Evolutionary conservation across 2,329 filamentous ascomycete species (phyloP).

Genomic region (Fragosphaeria purpurea): DNA sequence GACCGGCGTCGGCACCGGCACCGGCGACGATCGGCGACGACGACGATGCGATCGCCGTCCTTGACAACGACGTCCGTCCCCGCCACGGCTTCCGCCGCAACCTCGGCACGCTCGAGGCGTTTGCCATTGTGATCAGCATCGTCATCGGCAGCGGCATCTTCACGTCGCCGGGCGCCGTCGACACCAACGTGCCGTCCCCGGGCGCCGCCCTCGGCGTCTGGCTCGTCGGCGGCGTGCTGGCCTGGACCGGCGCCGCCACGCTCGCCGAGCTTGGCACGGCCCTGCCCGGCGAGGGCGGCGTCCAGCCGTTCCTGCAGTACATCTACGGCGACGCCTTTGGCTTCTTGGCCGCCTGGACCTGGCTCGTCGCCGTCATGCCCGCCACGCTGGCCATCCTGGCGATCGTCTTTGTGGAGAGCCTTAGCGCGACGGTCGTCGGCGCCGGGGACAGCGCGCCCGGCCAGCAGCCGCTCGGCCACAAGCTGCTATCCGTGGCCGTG

Average conservation of each 20-base stretch:
- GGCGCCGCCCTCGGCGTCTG: slow-evolving; percentile 48
- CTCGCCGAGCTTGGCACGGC: slow-evolving; percentile 55
- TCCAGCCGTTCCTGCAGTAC: slow-evolving; percentile 52
- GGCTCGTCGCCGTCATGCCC: slow-evolving; percentile 55
- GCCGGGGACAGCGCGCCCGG: slow-evolving; percentile 8
- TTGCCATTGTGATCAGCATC: slow-evolving; percentile 52
- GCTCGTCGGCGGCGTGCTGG: slow-evolving; percentile 51
- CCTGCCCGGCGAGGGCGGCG: slow-evolving; percentile 52
- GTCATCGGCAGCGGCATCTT: slow-evolving; percentile 59
- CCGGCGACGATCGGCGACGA: background rate
- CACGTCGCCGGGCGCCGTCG: slow-evolving; percentile 52
- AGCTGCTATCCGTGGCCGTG: slow-evolving; percentile 40
- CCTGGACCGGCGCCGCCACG: slow-evolving; percentile 53
- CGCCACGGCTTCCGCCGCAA: slow-evolving; percentile 2
- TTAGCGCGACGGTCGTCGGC: slow-evolving; percentile 18
- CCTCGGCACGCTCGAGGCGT: slow-evolving; percentile 36
- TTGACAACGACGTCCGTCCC: background rate
- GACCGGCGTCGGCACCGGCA: background rate
- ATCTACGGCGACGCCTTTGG: slow-evolving; percentile 51
- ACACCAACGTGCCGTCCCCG: slow-evolving; percentile 54
- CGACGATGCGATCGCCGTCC: background rate
- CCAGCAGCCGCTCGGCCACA: slow-evolving; percentile 28
- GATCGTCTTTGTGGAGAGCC: slow-evolving; percentile 53
- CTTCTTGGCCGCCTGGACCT: slow-evolving; percentile 57
- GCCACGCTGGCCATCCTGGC: slow-evolving; percentile 53